Base-by-base conservation (phyloP, 257 asterid species). In the Scutellaria galericulata region DNA sequence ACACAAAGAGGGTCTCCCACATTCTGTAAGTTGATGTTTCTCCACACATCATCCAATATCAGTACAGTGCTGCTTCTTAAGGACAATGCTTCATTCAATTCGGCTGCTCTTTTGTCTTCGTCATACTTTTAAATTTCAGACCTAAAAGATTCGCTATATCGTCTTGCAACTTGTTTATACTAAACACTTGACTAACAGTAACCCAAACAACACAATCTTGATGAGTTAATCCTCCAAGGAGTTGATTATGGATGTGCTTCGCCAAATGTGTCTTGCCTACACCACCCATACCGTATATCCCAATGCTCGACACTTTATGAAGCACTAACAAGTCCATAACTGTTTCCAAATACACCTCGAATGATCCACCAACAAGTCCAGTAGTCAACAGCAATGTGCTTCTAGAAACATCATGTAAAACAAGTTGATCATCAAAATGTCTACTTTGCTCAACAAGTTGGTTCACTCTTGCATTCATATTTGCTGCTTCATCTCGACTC, bases 221-320 rank as follows among this genome's bases (percentile, higher is more conserved):
- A 24, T 24, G 27, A 24, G 1, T 24, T 24, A 24, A 2, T 15
- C 7, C 7, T n/a, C 63, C 20, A 13, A 62, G 7, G 1, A 73
- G 71, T 6, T 41, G 20, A 52, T 64, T 64, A 60, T 64, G 3
- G 35, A 73, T 44, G 12, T 54, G 60, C 27, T 24, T 57, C 27
- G 41, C 72, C 46, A 73, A 13, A 6, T 57, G 53, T 3, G 77
- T 37, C 51, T 72, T 72, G 1, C 77, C 77, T 54, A 62, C 77
- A 51, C 77, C 77, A 51, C 70, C 77, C 70, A 72, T 72, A 0
- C 70, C 64, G 12, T 72, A 37, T 8, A 72, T 9, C 6, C 77
- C 77, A 7, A 73, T 64, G 41, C 72, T 73, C 1, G 50, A 53
- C 20, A 73, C 78, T 14, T 31, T 7, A 31, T 24, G 37, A 55